These are phyloP conservation scores for Trebouxia sp. DNA, from an alignment of 139 green algal species.

Conservation along the genomic window DNA sequence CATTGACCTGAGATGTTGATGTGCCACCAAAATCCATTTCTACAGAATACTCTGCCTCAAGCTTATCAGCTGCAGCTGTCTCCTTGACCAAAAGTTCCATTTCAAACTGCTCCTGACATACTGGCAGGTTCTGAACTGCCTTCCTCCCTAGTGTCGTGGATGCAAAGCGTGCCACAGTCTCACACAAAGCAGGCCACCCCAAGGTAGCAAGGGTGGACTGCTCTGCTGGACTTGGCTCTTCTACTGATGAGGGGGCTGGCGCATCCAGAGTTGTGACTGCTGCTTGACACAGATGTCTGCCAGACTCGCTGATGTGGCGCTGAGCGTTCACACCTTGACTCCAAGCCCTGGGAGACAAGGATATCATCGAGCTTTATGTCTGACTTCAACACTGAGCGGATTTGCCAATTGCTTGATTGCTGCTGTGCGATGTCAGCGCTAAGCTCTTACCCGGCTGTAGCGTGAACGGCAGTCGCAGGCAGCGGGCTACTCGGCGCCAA, in stretches of 20 bases:
- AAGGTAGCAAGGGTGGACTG: constrained; percentile 62
- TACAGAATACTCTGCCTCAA: constrained; percentile 59
- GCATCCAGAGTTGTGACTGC: neutral
- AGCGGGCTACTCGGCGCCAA: too few relatives aligned
- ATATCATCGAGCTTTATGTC: too few relatives aligned
- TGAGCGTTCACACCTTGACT: neutral
- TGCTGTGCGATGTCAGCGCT: too few relatives aligned
- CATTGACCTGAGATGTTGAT: constrained; percentile 49
- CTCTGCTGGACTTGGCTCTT: constrained; percentile 50
- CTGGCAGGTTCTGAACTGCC: neutral
- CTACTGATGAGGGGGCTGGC: neutral
- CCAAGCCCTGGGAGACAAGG: neutral
- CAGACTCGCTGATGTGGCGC: neutral
- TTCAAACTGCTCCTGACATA: constrained; percentile 4
- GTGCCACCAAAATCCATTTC: constrained; percentile 81
- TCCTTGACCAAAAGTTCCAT: constrained; percentile 54
- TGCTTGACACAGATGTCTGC: neutral
- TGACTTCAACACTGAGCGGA: too few relatives aligned
- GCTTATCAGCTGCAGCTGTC: constrained; percentile 56
- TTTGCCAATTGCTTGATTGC: too few relatives aligned
- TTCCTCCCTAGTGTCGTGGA: constrained; percentile 62
- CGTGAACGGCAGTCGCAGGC: too few relatives aligned
- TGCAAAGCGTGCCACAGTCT: constrained; percentile 65
- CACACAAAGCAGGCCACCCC: constrained; percentile 71
- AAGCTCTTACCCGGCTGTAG: too few relatives aligned